These are phyloP conservation scores for Colletotrichum euphorbiae DNA, from an alignment of 2,329 filamentous ascomycete species.

Conservation along the genomic window DNA sequence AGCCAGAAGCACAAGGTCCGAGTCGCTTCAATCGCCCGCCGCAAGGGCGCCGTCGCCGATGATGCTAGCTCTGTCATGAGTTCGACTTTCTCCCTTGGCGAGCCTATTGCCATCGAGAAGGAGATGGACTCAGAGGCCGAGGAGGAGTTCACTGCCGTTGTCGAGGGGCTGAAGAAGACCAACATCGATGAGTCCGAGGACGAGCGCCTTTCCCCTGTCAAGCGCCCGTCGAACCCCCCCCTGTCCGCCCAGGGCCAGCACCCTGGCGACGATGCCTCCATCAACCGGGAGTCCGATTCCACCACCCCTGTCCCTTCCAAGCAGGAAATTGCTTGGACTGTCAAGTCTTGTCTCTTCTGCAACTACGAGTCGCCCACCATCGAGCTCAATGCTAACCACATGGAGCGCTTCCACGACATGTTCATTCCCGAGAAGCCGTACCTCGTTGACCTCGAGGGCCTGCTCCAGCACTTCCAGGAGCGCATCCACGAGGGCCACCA, in stretches of 20 bases:
- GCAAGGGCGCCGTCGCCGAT: constrained; percentile 56
- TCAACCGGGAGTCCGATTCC: constrained; percentile 58
- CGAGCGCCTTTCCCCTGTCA: constrained; percentile 62
- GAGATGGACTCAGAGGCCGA: constrained; percentile 75
- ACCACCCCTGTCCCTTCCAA: constrained; percentile 52
- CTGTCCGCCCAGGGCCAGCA: constrained; percentile 57
- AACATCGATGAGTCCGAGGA: constrained; percentile 67
- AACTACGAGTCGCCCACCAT: constrained; percentile 84
- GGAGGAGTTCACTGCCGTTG: constrained; percentile 80
- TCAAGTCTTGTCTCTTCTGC: constrained; percentile 86
- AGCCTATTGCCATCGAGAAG: constrained; percentile 70
- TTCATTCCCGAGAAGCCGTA: constrained; percentile 93
- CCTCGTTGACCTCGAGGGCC: constrained; percentile 82
- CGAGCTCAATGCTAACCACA: constrained; percentile 84
- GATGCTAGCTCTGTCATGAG: constrained; percentile 87
- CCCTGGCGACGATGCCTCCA: constrained; percentile 50
- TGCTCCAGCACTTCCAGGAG: constrained; percentile 81
- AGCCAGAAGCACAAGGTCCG: constrained; percentile 91
- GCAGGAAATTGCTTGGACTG: constrained; percentile 54
- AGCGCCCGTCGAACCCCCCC: constrained; percentile 65
- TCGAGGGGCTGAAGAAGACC: constrained; percentile 80
- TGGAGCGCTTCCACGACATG: constrained; percentile 94
- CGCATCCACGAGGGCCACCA: constrained; percentile 85
- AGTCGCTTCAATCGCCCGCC: constrained; percentile 56
- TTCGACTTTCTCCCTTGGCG: constrained; percentile 90